These are phyloP conservation scores for Termitomyces heimii DNA, from an alignment of 768 basidiomycete genomes.

Conservation along the genomic window DNA sequence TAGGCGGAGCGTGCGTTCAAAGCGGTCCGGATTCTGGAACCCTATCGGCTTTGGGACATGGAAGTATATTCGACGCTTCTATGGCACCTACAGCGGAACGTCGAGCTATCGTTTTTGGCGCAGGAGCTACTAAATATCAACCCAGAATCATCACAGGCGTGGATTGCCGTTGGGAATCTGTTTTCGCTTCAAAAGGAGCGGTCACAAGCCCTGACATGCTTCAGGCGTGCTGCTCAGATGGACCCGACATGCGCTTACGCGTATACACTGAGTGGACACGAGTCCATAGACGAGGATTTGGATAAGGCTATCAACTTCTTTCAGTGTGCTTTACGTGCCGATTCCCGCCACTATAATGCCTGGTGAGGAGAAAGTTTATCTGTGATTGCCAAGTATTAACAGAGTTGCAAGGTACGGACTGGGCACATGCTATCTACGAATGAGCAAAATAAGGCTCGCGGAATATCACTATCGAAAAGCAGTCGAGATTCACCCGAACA, in stretches of 20 bases:
- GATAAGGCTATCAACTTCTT: conserved; percentile 91
- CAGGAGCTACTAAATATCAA: conserved; percentile 86
- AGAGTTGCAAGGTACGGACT: conserved; percentile 82
- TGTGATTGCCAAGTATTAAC: conserved; percentile 6
- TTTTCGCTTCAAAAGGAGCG: conserved; percentile 96
- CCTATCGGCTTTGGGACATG: conserved; percentile 90
- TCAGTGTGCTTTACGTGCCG: conserved; percentile 85
- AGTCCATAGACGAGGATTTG: conserved; percentile 93
- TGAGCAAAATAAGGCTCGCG: conserved; percentile 88
- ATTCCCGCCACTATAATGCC: conserved; percentile 94
- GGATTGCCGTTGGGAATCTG: conserved; percentile 96
- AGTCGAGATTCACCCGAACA: conserved; percentile 86
- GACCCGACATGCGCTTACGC: conserved; percentile 92
- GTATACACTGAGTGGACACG: conserved; percentile 94
- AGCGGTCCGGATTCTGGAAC: conserved; percentile 74
- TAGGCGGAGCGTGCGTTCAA: conserved; percentile 91
- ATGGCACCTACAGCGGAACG: conserved; percentile 87
- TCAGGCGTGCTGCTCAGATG: conserved; percentile 84
- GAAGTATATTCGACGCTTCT: conserved; percentile 94
- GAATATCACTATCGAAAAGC: conserved; percentile 97
- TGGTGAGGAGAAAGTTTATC: conserved; percentile 57
- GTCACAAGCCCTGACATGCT: conserved; percentile 89
- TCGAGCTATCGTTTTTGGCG: conserved; percentile 86
- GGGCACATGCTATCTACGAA: conserved; percentile 92
- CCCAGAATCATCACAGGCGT: conserved; percentile 79